These are phyloP conservation scores for Neospermospora avenae DNA, from an alignment of 2,329 filamentous ascomycete genomes.

Conservation along the genomic window DNA sequence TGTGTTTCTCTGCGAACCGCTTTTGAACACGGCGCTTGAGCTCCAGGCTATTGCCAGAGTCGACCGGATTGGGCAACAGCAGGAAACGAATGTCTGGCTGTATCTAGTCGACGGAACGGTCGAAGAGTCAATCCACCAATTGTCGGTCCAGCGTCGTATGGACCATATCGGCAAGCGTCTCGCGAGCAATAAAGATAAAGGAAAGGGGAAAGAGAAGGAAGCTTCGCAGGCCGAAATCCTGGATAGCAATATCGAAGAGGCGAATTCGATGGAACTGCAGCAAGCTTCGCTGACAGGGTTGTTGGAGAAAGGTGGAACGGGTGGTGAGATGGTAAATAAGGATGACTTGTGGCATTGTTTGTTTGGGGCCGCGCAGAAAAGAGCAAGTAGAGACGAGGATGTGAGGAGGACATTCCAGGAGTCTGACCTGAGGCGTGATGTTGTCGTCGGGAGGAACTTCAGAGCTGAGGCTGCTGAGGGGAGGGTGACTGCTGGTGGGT, in stretches of 20 bases:
- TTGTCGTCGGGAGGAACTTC: conserved; percentile 36
- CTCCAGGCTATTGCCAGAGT: conserved; percentile 93
- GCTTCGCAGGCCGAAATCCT: conserved; percentile 44
- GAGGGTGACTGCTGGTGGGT: conserved; percentile 27
- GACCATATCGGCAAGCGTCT: conserved; percentile 64
- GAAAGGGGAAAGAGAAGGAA: conserved; percentile 39
- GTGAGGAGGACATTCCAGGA: conserved; percentile 9
- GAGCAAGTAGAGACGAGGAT: conserved; percentile 1
- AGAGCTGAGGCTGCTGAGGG: conserved; percentile 53
- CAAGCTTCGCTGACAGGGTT: conserved; percentile 66
- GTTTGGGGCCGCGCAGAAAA: conserved; percentile 54
- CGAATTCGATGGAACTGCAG: conserved; percentile 81
- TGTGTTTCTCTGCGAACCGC: conserved; percentile 89
- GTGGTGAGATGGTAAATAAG: conserved; percentile 76
- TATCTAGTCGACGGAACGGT: conserved; percentile 90
- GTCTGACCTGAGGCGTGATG: conserved; percentile 19
- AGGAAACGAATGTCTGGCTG: conserved; percentile 90
- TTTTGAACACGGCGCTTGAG: conserved; percentile 91
- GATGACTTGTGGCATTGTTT: conserved; percentile 86
- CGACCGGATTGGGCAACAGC: conserved; percentile 86
- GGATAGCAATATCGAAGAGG: conserved; percentile 68
- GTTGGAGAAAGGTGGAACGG: conserved; percentile 64
- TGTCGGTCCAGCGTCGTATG: conserved; percentile 75
- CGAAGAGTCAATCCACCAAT: conserved; percentile 85
- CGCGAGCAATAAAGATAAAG: conserved; percentile 35